Evolutionary conservation across 164 flowering plant genomes (phyloP).

Genomic region (Sedum album): DNA sequence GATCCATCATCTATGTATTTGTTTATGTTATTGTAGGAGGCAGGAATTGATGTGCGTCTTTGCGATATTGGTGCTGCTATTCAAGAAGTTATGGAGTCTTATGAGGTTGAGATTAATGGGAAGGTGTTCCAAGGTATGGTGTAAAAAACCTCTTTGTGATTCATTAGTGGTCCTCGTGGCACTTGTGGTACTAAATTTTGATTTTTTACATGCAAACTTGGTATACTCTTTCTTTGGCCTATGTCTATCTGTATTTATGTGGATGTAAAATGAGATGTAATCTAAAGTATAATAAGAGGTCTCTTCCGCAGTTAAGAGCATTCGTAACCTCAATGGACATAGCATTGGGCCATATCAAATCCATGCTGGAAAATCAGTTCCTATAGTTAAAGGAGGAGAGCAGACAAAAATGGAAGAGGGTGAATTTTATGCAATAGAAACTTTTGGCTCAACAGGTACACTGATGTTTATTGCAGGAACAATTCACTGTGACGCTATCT

Average conservation of each 20-base stretch:
- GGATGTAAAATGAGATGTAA: neutral
- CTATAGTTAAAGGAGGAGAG: slow-evolving; percentile 97
- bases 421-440: slow-evolving; percentile 95
- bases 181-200: too few species aligned
- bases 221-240: neutral
- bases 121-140: slow-evolving; percentile 74
- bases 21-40: slow-evolving; percentile 40
- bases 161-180: neutral
- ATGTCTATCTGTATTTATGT: neutral
- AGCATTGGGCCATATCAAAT: slow-evolving; percentile 93
- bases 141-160: neutral
- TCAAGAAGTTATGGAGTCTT: slow-evolving; percentile 98
- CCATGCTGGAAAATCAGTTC: slow-evolving; percentile 98
- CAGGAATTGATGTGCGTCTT: slow-evolving; percentile 97
- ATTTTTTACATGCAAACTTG: neutral
- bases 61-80: slow-evolving; percentile 99
- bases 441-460: slow-evolving; percentile 91
- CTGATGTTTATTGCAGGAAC: neutral
- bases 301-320: slow-evolving; percentile 70
- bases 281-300: neutral
- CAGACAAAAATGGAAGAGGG: slow-evolving; percentile 99
- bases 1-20: neutral
- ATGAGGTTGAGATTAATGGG: slow-evolving; percentile 97
- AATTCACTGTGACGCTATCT: neutral
- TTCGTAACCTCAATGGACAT: slow-evolving; percentile 94